Percentiles rank a stretch among this genome's conserved stretches.
phyloP scores from a whole-genome alignment of 1,284 basidiomycete species.

The Austropuccinia psidii region DNA sequence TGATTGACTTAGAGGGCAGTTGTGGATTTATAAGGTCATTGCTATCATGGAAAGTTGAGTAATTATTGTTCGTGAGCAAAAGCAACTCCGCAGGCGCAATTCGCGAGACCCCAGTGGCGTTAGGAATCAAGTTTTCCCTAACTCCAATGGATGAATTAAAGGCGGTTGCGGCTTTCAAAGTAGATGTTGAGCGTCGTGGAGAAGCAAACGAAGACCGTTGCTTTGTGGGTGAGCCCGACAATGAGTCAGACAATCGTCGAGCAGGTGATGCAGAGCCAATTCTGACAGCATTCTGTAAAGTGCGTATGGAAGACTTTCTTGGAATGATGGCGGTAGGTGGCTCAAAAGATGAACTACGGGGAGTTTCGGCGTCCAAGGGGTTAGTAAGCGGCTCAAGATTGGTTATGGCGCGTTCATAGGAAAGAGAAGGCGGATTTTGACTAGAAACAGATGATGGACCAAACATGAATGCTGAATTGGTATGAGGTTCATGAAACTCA shows the following conservation, averaged over 20 bases:
- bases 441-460: too few relatives aligned
- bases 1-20: neutral
- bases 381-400: neutral
- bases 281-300: neutral
- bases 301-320: conserved; percentile 5
- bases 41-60: neutral
- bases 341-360: neutral
- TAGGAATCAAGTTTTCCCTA: neutral
- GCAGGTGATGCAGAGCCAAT: conserved; percentile 19
- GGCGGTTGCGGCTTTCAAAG: neutral
- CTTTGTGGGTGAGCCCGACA: conserved; percentile 9
- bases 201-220: neutral
- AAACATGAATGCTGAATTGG: too few relatives aligned
- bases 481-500: neutral
- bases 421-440: too few relatives aligned
- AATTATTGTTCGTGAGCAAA: neutral
- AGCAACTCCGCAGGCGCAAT: neutral
- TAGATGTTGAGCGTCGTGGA: neutral
- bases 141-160: neutral
- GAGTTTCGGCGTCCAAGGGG: neutral
- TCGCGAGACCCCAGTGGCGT: neutral
- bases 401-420: neutral
- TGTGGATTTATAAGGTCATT: neutral
- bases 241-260: conserved; percentile 24
- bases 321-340: neutral